A percentile compares a stretch with the other conserved stretches of the same genome.
These are phyloP conservation scores for Candida adriatica DNA, from an alignment of 805 yeast genomes.

Conservation along the genomic window DNA sequence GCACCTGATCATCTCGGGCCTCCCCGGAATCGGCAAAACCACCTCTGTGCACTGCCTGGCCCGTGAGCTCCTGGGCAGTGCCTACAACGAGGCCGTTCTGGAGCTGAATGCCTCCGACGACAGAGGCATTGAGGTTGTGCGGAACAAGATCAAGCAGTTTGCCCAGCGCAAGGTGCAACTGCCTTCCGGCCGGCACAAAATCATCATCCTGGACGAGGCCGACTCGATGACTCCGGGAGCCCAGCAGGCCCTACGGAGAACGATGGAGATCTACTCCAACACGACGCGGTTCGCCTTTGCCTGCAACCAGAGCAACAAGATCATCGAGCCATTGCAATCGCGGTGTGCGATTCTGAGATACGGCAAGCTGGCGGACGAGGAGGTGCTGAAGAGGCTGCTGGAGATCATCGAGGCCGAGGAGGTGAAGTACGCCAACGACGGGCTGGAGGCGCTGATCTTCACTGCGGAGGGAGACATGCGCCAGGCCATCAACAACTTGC, in stretches of 20 bases:
- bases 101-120: slow-evolving; percentile 97
- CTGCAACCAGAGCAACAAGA: slow-evolving; percentile 89
- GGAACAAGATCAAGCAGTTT: slow-evolving; percentile 90
- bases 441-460: slow-evolving; percentile 85
- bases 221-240: slow-evolving; percentile 98
- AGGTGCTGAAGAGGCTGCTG: slow-evolving; percentile 69
- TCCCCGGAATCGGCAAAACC: slow-evolving; percentile 97
- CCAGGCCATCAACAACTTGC: slow-evolving; percentile 92
- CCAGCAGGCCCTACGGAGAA: slow-evolving; percentile 89
- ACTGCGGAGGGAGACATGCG: slow-evolving; percentile 99
- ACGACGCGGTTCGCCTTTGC: slow-evolving; percentile 98
- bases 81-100: slow-evolving; percentile 73
- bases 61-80: slow-evolving; percentile 66
- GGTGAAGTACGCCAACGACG: slow-evolving; percentile 79
- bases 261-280: slow-evolving; percentile 93
- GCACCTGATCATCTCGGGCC: slow-evolving; percentile 89
- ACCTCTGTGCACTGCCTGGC: slow-evolving; percentile 92
- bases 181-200: slow-evolving; percentile 88
- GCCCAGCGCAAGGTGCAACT: slow-evolving; percentile 89
- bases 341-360: slow-evolving; percentile 93
- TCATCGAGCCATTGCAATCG: slow-evolving; percentile 93
- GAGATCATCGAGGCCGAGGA: slow-evolving; percentile 65
- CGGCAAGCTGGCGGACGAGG: slow-evolving; percentile 74
- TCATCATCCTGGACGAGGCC: slow-evolving; percentile 89
- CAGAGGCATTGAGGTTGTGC: slow-evolving; percentile 93